Conservation (phyloP, 139 green algal species). For the Helicosporidium sp. region DNA sequence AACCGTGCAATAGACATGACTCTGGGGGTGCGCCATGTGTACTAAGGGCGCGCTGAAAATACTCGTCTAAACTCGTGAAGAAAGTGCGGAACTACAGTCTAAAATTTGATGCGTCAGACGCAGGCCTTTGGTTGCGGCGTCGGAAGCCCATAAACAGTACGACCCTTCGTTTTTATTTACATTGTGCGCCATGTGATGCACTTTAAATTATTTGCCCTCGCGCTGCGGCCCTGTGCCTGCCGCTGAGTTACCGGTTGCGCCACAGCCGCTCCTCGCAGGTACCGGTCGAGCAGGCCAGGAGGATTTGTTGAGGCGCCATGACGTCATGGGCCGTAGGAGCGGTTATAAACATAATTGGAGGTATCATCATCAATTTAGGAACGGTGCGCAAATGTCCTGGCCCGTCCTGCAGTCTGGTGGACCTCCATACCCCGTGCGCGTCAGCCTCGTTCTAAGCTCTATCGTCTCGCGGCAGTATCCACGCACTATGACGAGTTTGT, state of each 20-base stretch:
- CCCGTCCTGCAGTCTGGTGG: neutral
- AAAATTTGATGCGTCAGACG: too few species aligned
- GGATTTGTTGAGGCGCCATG: neutral
- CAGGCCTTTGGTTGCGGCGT: too few species aligned
- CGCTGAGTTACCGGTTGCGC: neutral
- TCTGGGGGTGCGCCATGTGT: neutral
- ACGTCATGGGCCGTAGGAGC: conserved; percentile 22
- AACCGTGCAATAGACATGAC: too few species aligned
- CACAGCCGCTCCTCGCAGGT: neutral
- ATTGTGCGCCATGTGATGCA: too few species aligned
- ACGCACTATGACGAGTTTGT: too few species aligned
- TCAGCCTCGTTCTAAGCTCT: neutral
- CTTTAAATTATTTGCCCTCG: neutral
- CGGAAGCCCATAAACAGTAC: too few species aligned
- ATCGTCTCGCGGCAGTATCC: too few species aligned
- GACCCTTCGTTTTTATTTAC: too few species aligned
- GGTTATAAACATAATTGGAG: conserved; percentile 45
- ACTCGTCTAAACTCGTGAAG: too few species aligned
- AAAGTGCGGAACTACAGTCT: too few species aligned
- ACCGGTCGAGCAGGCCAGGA: neutral
- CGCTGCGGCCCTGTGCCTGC: neutral
- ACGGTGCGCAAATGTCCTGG: conserved; percentile 17
- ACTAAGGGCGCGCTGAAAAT: neutral
- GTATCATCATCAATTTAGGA: conserved; percentile 51
- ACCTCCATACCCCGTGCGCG: neutral